Conservation (phyloP, 2,329 filamentous ascomycete genomes). For the Colletotrichum sansevieriae region DNA sequence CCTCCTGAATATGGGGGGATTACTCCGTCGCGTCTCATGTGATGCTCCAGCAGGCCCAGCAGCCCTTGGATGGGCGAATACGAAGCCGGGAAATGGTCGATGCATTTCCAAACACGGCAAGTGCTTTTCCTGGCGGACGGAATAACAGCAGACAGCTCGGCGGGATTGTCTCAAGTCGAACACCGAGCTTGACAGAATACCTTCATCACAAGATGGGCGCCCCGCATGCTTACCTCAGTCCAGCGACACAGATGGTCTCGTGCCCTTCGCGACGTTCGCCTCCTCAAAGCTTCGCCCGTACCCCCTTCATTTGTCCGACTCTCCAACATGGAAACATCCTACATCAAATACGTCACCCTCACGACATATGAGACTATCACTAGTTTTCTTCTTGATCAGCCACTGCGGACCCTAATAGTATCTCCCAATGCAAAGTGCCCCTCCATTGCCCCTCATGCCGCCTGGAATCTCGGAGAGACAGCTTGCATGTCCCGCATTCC, state of each 20-base stretch:
- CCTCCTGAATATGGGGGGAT: background rate
- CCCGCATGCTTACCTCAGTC: conserved; percentile 1
- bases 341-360: conserved; percentile 32
- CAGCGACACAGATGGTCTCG: conserved; percentile 28
- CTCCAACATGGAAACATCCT: conserved; percentile 13
- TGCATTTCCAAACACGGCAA: conserved; percentile 34
- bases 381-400: background rate
- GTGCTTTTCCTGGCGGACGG: conserved; percentile 15
- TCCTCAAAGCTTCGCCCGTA: conserved; percentile 15
- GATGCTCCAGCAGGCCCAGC: conserved; percentile 16
- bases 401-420: conserved; percentile 16
- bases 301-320: conserved; percentile 12
- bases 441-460: conserved; percentile 21
- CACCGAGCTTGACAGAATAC: conserved; percentile 20
- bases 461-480: conserved; percentile 16
- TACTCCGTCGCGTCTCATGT: conserved; percentile 29
- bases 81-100: conserved; percentile 33
- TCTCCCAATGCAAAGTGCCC: conserved; percentile 6
- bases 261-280: conserved; percentile 23
- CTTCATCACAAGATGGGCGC: conserved; percentile 35
- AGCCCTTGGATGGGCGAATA: conserved; percentile 27
- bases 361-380: conserved; percentile 24
- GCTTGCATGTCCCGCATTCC: conserved; percentile 27
- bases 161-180: conserved; percentile 14
- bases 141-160: background rate